Evolutionary conservation across 2,329 filamentous ascomycete genomes (phyloP), one percentile per base, ranked within the genome.

Genomic region (Tympanopsis confertula): DNA sequence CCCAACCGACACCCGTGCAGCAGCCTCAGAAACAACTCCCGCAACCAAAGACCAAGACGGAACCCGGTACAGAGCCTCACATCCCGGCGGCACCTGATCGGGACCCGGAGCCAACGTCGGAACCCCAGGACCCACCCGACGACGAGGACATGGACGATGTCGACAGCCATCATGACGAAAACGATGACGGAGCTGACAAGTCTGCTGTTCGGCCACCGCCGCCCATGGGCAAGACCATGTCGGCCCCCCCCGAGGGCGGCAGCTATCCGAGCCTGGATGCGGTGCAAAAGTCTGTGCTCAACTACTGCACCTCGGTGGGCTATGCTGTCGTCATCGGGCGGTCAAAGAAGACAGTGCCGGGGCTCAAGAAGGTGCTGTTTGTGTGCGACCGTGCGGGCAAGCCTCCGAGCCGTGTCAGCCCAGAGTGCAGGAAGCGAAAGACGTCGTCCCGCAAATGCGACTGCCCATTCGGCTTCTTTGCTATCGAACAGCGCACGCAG

Each of bases 371-470:
- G 54, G 76, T 81, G 13, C 61, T 81, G 10, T 75, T 81, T 43
- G 76, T 80, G 14, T 81, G 76, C 49, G 76, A 81, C 48, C 67
- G 75, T 39, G 75, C 75, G 3, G 76, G 76, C 30, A 77, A 77
- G 46, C 73, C 73, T 2, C 73, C 73, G 3, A 71, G 63, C 39
- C 67, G 72, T 4, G 74, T 77, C n/a, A 78, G 63, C 44, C 71
- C 75, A 2, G 76, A 80, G 54, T 68, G 71, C 43, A 69, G 76
- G 39, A 80, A 80, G 54, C 66, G 74, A 17, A 77, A 76, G 50
- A 81, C 76, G 1, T 78, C 76, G 5, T 80, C 75, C n/a, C 66
- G 76, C 35, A 81, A 81, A 48, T 80, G 76, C 47, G 75, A 79
- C 46, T 81, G 76, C 44, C 73, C 74, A 20, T 81, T 81, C 52